Conservation (phyloP, 2,329 filamentous ascomycete species). For the Aspergillus niger region DNA sequence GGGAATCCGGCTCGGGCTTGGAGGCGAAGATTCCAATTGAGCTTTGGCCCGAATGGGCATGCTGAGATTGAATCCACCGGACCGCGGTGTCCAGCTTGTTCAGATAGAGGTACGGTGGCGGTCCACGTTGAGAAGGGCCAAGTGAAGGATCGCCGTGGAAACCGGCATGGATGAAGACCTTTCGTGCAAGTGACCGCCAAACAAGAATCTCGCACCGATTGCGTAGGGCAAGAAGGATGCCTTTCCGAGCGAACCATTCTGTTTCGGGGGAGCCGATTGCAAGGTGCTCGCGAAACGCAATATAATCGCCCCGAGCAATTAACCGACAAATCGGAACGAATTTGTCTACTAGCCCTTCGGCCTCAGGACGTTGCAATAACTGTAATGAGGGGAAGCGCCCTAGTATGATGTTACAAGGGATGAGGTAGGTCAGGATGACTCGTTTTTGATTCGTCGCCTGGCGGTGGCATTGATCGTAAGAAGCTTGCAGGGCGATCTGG, state of each 20-base stretch:
- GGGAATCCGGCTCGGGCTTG: slow-evolving; percentile 9
- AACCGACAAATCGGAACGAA: slow-evolving; percentile 75
- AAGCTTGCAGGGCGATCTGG: slow-evolving; percentile 71
- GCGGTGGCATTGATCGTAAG: slow-evolving; percentile 74
- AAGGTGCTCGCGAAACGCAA: slow-evolving; percentile 70
- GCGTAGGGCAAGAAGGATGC: slow-evolving; percentile 72
- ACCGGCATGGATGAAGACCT: slow-evolving; percentile 76
- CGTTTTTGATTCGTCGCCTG: slow-evolving; percentile 66
- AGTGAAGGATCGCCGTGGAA: slow-evolving; percentile 58
- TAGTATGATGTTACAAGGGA: slow-evolving; percentile 78
- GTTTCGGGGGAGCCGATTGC: slow-evolving; percentile 56
- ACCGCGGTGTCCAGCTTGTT: slow-evolving; percentile 67
- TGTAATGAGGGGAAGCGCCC: slow-evolving; percentile 74
- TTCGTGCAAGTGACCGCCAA: slow-evolving; percentile 79
- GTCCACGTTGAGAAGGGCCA: slow-evolving; percentile 47
- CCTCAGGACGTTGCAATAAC: slow-evolving; percentile 71
- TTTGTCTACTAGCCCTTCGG: slow-evolving; percentile 62
- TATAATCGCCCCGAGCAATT: slow-evolving; percentile 72
- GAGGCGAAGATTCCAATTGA: slow-evolving; percentile 3
- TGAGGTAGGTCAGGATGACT: slow-evolving; percentile 79
- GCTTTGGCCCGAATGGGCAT: slow-evolving; percentile 18
- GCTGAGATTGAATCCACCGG: slow-evolving; percentile 59
- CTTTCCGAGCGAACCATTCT: slow-evolving; percentile 73
- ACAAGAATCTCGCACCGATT: slow-evolving; percentile 78
- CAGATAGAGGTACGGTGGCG: slow-evolving; percentile 74